phyloP scores from a whole-genome alignment of 179 eudicot genomes.

The Patellifolia procumbens region DNA sequence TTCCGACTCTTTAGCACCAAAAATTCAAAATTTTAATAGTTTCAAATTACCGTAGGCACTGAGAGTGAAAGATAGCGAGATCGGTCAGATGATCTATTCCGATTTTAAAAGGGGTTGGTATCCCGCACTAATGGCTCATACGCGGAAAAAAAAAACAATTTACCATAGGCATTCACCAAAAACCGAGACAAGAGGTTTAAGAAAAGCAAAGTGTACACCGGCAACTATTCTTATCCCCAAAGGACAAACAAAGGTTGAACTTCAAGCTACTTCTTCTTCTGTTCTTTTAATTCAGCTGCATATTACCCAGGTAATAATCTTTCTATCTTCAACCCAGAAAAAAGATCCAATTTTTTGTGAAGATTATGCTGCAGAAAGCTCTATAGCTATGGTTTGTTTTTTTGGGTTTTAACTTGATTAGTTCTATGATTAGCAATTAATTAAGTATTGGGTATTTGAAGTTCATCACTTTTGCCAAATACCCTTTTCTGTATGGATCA shows the following conservation, averaged over 20 bases:
- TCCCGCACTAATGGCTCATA: too few relatives aligned
- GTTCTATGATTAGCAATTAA: neutral
- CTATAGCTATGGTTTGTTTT: slow-evolving; percentile 11
- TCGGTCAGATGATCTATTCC: too few relatives aligned
- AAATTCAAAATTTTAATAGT: too few relatives aligned
- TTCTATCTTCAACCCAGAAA: neutral
- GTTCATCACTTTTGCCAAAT: neutral
- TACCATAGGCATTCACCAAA: too few relatives aligned
- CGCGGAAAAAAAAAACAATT: too few relatives aligned
- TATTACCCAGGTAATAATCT: neutral
- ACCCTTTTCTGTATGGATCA: slow-evolving; percentile 14
- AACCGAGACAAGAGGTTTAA: too few relatives aligned
- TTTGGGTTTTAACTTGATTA: slow-evolving; percentile 19
- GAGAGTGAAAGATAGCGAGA: too few relatives aligned
- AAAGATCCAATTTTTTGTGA: neutral
- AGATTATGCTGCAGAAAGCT: neutral
- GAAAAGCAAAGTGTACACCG: neutral
- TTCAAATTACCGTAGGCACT: too few relatives aligned
- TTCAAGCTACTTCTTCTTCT: neutral
- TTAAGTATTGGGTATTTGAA: neutral
- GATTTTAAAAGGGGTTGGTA: too few relatives aligned
- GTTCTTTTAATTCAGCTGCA: too few relatives aligned
- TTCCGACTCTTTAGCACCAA: too few relatives aligned
- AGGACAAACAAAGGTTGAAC: neutral
- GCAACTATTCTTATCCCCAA: slow-evolving; percentile 1